Percentiles rank a stretch among this genome's conserved stretches.
Evolutionary conservation across 1,284 basidiomycete species (phyloP).

Genomic region (Somion occarium): DNA sequence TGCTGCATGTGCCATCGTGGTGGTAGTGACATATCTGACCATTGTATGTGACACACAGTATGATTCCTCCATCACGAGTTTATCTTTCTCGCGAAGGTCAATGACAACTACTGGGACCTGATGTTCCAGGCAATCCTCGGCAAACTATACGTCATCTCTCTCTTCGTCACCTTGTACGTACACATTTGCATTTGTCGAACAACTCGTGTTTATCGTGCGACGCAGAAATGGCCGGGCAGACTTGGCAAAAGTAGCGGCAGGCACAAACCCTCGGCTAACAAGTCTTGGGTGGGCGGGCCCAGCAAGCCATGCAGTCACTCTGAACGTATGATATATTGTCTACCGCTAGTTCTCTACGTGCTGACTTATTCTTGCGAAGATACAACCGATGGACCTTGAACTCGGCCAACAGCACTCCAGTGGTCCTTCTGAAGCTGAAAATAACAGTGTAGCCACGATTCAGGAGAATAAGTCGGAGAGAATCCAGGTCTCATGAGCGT

Average conservation of each 20-base stretch:
- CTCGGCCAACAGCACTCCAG: neutral
- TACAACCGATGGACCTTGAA: neutral
- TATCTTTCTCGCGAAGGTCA: slow-evolving; percentile 15
- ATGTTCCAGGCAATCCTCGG: slow-evolving; percentile 28
- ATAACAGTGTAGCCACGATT: neutral
- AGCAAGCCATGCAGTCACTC: neutral
- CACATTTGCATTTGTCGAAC: neutral
- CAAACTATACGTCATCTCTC: slow-evolving; percentile 30
- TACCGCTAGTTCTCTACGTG: neutral
- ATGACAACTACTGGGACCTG: slow-evolving; percentile 27
- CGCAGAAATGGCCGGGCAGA: slow-evolving; percentile 2
- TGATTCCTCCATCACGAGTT: neutral
- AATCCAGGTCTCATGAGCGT: neutral
- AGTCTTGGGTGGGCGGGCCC: slow-evolving; percentile 4
- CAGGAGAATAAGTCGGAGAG: neutral
- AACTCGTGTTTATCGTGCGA: neutral
- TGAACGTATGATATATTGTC: neutral
- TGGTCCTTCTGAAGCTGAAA: neutral
- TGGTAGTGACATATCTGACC: slow-evolving; percentile 21
- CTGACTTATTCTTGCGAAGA: neutral
- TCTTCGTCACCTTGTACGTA: slow-evolving; percentile 27
- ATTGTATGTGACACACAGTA: slow-evolving; percentile 15
- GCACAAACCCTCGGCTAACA: neutral
- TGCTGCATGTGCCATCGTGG: slow-evolving; percentile 24
- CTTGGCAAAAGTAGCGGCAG: neutral